Percentiles rank a stretch among this genome's conserved stretches.
phyloP scores from a whole-genome alignment of 2,329 filamentous ascomycete genomes.

The Epicoccum sorghinum region DNA sequence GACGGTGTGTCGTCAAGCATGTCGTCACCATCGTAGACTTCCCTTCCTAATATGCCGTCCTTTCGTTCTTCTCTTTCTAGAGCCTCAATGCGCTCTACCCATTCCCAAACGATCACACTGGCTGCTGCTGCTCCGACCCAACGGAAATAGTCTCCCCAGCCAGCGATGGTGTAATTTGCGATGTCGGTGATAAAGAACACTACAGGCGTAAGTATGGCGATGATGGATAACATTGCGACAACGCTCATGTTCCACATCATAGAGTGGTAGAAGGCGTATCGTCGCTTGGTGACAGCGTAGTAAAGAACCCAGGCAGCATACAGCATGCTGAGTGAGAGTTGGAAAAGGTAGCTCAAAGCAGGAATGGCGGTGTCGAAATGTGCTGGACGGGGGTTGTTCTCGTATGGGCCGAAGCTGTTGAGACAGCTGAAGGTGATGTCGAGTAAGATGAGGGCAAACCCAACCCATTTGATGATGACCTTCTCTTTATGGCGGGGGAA shows the following conservation, averaged over 20 bases:
- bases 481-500: slow-evolving; percentile 98
- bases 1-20: slow-evolving; percentile 75
- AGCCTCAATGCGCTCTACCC: slow-evolving; percentile 94
- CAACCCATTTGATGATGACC: slow-evolving; percentile 98
- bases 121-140: slow-evolving; percentile 96
- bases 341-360: slow-evolving; percentile 88
- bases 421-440: slow-evolving; percentile 90
- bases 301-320: slow-evolving; percentile 96
- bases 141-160: slow-evolving; percentile 93
- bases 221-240: slow-evolving; percentile 77
- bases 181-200: slow-evolving; percentile 95
- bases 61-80: slow-evolving; percentile 92
- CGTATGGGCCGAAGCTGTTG: slow-evolving; percentile 74
- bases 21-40: slow-evolving; percentile 93
- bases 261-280: slow-evolving; percentile 87
- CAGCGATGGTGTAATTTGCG: slow-evolving; percentile 80
- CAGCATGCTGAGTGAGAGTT: slow-evolving; percentile 81
- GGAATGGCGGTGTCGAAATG: slow-evolving; percentile 90
- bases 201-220: slow-evolving; percentile 84
- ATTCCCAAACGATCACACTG: slow-evolving; percentile 97
- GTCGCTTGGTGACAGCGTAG: slow-evolving; percentile 88
- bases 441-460: slow-evolving; percentile 88
- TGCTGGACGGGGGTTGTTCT: slow-evolving; percentile 66
- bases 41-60: slow-evolving; percentile 86
- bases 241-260: slow-evolving; percentile 89